phyloP scores from a whole-genome alignment of 108 stramenopile genomes.

The Conticribra weissflogii region DNA sequence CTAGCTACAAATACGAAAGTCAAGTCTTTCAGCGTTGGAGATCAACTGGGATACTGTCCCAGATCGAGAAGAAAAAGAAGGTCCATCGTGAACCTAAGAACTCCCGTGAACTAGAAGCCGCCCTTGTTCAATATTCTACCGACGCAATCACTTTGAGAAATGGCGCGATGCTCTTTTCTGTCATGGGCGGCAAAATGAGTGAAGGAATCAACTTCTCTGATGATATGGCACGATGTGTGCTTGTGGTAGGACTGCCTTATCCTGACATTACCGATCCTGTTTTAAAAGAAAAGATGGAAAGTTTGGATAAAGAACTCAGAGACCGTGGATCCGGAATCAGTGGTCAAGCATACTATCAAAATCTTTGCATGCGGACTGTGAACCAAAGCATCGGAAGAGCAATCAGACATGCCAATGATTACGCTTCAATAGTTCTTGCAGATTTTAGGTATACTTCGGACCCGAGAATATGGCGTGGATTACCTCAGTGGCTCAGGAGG shows the following conservation, averaged over 20 bases:
- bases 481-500: constrained; percentile 83
- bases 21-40: constrained; percentile 82
- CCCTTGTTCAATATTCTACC: constrained; percentile 66
- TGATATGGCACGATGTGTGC: constrained; percentile 94
- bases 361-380: constrained; percentile 96
- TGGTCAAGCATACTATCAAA: constrained; percentile 86
- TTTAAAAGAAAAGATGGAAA: constrained; percentile 90
- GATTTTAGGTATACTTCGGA: constrained; percentile 89
- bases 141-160: constrained; percentile 46
- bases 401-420: constrained; percentile 95
- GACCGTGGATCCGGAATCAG: constrained; percentile 44
- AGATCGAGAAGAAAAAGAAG: constrained; percentile 58
- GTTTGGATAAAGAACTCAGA: constrained; percentile 42
- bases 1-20: constrained; percentile 93
- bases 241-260: constrained; percentile 98
- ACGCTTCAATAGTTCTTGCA: constrained; percentile 87
- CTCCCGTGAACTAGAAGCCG: constrained; percentile 74
- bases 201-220: constrained; percentile 99
- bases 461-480: constrained; percentile 54
- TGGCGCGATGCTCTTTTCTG: constrained; percentile 92
- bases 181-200: constrained; percentile 97
- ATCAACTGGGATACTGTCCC: constrained; percentile 53
- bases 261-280: constrained; percentile 95
- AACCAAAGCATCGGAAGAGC: constrained; percentile 99
- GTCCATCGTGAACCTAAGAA: constrained; percentile 87